phyloP scores from a whole-genome alignment of 208 protist genomes.

The Trypanosoma mega region DNA sequence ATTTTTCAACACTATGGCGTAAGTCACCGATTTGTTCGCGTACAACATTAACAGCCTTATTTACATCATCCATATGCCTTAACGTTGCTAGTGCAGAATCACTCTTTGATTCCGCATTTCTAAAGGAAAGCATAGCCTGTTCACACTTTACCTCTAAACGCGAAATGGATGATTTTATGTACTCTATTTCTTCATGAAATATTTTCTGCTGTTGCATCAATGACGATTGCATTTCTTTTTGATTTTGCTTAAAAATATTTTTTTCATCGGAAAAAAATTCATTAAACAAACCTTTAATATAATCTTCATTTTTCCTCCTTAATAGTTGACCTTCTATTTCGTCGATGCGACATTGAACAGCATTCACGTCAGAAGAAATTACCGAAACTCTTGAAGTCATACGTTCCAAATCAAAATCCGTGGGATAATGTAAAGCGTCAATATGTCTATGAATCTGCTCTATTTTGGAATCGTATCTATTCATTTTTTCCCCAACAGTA shows the following conservation, averaged over 20 bases:
- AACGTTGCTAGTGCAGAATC: background rate
- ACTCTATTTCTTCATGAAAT: constrained; percentile 8
- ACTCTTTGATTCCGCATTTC: background rate
- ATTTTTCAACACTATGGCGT: background rate
- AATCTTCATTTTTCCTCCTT: background rate
- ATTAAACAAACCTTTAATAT: constrained; percentile 8
- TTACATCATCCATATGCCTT: background rate
- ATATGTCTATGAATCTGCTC: constrained; percentile 10
- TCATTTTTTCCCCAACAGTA: constrained; percentile 3
- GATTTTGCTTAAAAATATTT: background rate
- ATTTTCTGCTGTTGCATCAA: constrained; percentile 5
- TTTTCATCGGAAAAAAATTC: background rate
- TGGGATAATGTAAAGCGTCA: constrained; percentile 3
- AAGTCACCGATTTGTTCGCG: background rate
- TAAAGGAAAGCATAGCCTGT: background rate
- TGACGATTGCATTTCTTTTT: constrained; percentile 7
- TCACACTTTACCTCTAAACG: constrained; percentile 10
- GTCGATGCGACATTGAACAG: too few relatives aligned
- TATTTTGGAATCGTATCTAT: constrained; percentile 1
- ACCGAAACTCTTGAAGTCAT: background rate
- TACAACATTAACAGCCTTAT: constrained; percentile 6
- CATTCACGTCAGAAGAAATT: background rate
- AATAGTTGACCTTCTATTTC: too few relatives aligned
- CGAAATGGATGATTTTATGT: constrained; percentile 4
- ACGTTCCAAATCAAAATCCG: background rate